A percentile compares a stretch with the other conserved stretches of the same genome.
These are phyloP conservation scores for Thermomucor indicae-seudaticae DNA, from an alignment of 371 early-diverging fungal species.

Conservation along the genomic window DNA sequence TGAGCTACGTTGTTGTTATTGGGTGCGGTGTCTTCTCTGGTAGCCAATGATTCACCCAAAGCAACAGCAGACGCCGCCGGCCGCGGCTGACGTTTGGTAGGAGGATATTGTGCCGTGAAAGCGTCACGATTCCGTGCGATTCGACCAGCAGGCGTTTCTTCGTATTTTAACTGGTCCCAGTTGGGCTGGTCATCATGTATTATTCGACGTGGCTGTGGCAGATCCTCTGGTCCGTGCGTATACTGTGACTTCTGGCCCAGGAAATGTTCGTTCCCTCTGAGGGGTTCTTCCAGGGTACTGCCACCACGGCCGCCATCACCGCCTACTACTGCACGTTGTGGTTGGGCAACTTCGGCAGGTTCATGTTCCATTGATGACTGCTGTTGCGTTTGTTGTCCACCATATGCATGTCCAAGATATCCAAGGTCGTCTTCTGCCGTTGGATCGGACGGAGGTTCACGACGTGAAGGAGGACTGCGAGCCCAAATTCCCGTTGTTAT, in stretches of 20 bases:
- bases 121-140: slow-evolving; percentile 4
- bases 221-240: not conserved
- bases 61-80: not conserved
- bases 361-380: not conserved
- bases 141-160: not conserved
- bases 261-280: not conserved
- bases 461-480: too few relatives aligned
- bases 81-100: not conserved
- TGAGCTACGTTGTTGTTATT: not conserved
- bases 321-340: slow-evolving; percentile 13
- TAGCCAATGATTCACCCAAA: not conserved
- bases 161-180: not conserved
- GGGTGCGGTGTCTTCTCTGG: not conserved
- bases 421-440: too few relatives aligned
- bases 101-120: not conserved
- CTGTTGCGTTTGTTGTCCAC: too few relatives aligned
- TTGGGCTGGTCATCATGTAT: not conserved
- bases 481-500: too few relatives aligned
- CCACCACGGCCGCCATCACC: too few relatives aligned
- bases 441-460: too few relatives aligned
- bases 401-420: too few relatives aligned
- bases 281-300: slow-evolving; percentile 2
- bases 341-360: not conserved
- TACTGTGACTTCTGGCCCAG: not conserved
- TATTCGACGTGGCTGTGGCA: not conserved